Evolutionary conservation across 495 filamentous ascomycete genomes (phyloP).

Genomic region (Parathielavia hyrcaniae): DNA sequence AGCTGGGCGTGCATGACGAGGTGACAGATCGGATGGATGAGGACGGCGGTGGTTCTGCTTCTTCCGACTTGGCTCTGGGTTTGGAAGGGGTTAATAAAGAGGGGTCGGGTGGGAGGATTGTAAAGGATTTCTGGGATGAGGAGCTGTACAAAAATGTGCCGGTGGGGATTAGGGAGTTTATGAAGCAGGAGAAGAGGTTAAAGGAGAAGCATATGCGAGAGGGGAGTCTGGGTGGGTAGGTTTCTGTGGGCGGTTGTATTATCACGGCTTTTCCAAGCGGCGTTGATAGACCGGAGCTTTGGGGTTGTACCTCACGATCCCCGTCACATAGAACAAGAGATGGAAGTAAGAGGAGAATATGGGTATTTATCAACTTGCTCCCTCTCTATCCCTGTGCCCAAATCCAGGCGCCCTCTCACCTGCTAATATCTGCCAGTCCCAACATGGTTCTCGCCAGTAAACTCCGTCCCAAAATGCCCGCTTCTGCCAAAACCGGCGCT

Average conservation of each 20-base stretch:
- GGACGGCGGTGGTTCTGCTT: slow-evolving; percentile 68
- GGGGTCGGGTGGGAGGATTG: slow-evolving; percentile 29
- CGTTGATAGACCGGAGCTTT: slow-evolving; percentile 3
- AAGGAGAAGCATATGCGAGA: slow-evolving; percentile 61
- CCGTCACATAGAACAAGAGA: background rate
- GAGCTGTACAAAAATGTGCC: slow-evolving; percentile 77
- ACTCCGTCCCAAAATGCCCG: slow-evolving; percentile 9
- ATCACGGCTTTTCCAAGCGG: background rate
- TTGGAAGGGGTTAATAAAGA: background rate
- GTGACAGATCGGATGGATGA: slow-evolving; percentile 55
- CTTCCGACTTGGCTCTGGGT: background rate
- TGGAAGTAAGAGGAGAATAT: background rate
- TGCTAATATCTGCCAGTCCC: background rate
- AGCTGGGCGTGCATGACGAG: slow-evolving; percentile 14
- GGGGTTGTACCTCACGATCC: background rate
- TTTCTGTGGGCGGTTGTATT: background rate
- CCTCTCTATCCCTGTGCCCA: slow-evolving; percentile 3
- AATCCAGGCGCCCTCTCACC: background rate
- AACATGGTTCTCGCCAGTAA: background rate
- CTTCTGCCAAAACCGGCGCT: background rate
- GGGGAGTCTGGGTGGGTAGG: slow-evolving; percentile 36
- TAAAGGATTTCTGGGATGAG: slow-evolving; percentile 45
- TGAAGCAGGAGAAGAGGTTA: slow-evolving; percentile 91
- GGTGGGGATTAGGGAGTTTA: slow-evolving; percentile 92
- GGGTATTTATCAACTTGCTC: background rate